phyloP scores from a whole-genome alignment of 176 grass and related monocot genomes.

The Elymus sibiricus region DNA sequence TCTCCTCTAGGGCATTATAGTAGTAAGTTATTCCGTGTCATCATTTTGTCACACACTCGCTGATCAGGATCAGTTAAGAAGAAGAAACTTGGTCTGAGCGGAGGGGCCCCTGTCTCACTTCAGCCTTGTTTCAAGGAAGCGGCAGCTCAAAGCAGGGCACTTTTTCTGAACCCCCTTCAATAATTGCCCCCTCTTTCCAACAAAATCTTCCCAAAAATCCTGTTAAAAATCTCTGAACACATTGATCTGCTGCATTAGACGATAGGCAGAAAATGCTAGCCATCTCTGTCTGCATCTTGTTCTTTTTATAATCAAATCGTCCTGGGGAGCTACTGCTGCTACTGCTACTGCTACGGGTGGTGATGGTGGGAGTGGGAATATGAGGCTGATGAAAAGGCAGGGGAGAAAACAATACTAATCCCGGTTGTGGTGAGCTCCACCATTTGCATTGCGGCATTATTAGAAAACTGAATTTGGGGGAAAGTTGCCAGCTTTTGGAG shows the following conservation, averaged over 20 bases:
- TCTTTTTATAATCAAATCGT: neutral
- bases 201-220: conserved; percentile 32
- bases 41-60: neutral
- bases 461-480: conserved; percentile 37
- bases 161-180: conserved; percentile 16
- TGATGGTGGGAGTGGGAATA: conserved; percentile 47
- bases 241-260: conserved; percentile 27
- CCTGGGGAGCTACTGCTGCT: neutral
- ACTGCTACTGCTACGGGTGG: neutral
- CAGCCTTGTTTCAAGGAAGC: conserved; percentile 23
- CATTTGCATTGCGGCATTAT: conserved; percentile 40
- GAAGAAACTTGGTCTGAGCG: conserved; percentile 21
- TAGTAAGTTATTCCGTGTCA: neutral
- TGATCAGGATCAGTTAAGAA: conserved; percentile 16
- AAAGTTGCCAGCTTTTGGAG: conserved; percentile 47
- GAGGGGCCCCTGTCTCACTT: neutral
- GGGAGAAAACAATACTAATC: conserved; percentile 24
- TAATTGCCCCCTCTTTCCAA: conserved; percentile 26
- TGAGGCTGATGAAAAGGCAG: conserved; percentile 34
- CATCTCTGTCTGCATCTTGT: neutral
- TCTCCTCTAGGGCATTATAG: neutral
- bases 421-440: conserved; percentile 57
- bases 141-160: conserved; percentile 11
- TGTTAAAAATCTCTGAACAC: conserved; percentile 12
- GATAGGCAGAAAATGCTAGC: neutral